Percentiles rank a stretch among this genome's conserved stretches.
These are phyloP conservation scores for Phoma sp. DNA, from an alignment of 2,329 filamentous ascomycete genomes.

Conservation along the genomic window DNA sequence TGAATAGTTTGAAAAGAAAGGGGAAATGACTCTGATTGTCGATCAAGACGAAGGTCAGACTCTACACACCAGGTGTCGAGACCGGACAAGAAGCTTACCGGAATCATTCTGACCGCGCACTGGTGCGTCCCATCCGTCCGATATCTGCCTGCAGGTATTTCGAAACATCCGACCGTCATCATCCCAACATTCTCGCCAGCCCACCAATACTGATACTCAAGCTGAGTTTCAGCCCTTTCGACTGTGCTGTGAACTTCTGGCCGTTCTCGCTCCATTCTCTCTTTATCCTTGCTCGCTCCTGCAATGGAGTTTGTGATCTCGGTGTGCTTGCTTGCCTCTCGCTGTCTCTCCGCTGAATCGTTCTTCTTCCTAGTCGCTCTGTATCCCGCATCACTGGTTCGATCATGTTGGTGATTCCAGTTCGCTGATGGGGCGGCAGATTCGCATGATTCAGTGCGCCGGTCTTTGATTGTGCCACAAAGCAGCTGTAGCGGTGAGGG, in stretches of 20 bases:
- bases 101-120: too few relatives aligned
- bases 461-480: conserved; percentile 30
- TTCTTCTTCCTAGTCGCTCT: conserved; percentile 6
- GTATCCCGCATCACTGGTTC: conserved; percentile 29
- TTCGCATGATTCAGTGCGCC: conserved; percentile 36
- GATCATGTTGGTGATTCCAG: conserved; percentile 27
- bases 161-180: background rate
- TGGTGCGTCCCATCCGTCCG: too few relatives aligned
- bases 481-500: conserved; percentile 40
- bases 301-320: conserved; percentile 21
- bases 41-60: too few relatives aligned
- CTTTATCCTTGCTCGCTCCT: conserved; percentile 31
- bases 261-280: conserved; percentile 36
- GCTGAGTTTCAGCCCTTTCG: conserved; percentile 37
- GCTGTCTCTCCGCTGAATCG: conserved; percentile 3
- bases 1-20: too few relatives aligned
- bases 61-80: too few relatives aligned
- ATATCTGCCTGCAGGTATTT: too few relatives aligned
- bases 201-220: conserved; percentile 38
- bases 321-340: conserved; percentile 7
- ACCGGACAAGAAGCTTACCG: too few relatives aligned
- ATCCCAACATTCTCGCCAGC: conserved; percentile 30
- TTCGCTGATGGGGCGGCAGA: conserved; percentile 31
- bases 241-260: conserved; percentile 32
- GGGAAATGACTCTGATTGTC: too few relatives aligned